Conservation (phyloP, 192 early-diverging fungal species). For the Backusella luteola region DNA sequence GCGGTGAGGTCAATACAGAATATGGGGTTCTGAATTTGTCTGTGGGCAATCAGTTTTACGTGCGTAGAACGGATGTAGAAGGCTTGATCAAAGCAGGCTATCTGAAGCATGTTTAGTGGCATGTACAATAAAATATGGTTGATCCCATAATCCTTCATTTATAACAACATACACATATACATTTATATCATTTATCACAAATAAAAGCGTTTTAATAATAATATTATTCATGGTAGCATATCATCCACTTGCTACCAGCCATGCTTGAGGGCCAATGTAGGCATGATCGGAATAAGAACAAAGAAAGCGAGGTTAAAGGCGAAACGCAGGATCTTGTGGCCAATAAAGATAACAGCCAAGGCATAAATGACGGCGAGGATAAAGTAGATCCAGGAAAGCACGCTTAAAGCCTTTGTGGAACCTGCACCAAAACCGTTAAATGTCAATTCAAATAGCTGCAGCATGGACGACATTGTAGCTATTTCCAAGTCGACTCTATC, state of each 20-base stretch:
- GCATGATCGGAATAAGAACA: background rate
- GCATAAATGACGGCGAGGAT: too few relatives aligned
- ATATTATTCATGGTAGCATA: too few relatives aligned
- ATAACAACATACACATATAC: too few relatives aligned
- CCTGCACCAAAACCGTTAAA: background rate
- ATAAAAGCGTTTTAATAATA: too few relatives aligned
- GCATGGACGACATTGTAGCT: too few relatives aligned
- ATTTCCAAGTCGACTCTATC: too few relatives aligned
- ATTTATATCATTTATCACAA: too few relatives aligned
- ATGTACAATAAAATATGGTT: background rate
- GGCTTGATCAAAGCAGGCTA: conserved; percentile 83
- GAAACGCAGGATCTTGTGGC: background rate
- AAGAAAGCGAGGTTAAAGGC: background rate
- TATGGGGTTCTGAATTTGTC: conserved; percentile 76
- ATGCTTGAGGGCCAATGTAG: background rate
- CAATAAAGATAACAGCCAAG: background rate
- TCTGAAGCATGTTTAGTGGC: conserved; percentile 63
- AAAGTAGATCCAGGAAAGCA: background rate
- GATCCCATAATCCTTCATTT: too few relatives aligned
- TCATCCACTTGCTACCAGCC: background rate
- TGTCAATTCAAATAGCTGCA: background rate
- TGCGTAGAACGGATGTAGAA: conserved; percentile 87
- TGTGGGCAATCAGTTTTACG: conserved; percentile 81
- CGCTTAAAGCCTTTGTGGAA: background rate
- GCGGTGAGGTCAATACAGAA: conserved; percentile 90